These are phyloP conservation scores for Heliamphora pulchella DNA, from an alignment of 179 eudicot species.

Conservation along the genomic window DNA sequence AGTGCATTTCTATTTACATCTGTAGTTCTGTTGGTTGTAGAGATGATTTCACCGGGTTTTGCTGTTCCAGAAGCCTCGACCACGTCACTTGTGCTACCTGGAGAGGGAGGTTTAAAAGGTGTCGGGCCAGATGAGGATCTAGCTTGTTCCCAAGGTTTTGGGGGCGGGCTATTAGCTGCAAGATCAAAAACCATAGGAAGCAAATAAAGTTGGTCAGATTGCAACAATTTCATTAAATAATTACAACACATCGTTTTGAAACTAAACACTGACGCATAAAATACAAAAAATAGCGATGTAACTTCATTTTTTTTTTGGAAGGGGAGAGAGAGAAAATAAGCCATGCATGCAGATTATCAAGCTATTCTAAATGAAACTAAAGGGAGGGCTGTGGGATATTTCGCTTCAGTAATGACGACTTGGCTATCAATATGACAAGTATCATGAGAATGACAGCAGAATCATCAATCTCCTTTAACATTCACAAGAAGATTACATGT, in stretches of 20 bases:
- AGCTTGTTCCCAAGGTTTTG: constrained; percentile 96
- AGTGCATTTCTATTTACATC: constrained; percentile 46
- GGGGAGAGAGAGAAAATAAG: neutral
- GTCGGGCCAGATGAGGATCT: constrained; percentile 86
- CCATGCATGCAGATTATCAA: neutral
- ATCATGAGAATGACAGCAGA: neutral
- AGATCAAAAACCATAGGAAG: neutral
- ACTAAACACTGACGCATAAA: neutral
- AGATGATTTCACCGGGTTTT: constrained; percentile 80
- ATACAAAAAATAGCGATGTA: neutral
- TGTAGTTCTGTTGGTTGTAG: constrained; percentile 44
- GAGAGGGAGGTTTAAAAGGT: constrained; percentile 83
- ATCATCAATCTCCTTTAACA: neutral
- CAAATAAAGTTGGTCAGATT: neutral
- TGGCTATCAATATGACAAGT: no score
- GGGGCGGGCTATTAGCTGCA: constrained; percentile 61
- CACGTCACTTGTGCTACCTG: constrained; percentile 82
- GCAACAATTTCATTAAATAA: neutral
- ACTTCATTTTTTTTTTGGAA: no score
- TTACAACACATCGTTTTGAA: neutral
- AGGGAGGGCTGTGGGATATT: neutral
- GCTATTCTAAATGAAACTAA: neutral
- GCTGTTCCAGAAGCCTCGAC: constrained; percentile 98
- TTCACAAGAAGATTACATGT: neutral
- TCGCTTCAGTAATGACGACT: no score